Conservation (phyloP, 306 rosid species). For the Lathyrus oleraceus region DNA sequence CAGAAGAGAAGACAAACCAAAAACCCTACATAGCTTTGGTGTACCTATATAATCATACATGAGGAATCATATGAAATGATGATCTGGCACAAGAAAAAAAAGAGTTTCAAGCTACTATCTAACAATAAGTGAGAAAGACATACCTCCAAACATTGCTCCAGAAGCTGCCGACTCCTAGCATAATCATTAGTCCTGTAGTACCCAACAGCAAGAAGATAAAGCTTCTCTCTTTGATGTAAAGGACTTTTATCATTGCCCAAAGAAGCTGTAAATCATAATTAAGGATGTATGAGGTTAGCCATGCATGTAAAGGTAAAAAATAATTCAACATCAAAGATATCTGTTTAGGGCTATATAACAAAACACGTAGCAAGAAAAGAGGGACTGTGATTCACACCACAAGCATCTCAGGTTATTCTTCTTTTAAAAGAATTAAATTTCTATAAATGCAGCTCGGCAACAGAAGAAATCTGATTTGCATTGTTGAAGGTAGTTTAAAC, state of each 20-base stretch:
- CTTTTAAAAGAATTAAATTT: not conserved
- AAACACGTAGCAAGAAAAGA: slow-evolving; percentile 20
- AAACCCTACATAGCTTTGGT: slow-evolving; percentile 5
- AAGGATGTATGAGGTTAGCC: slow-evolving; percentile 25
- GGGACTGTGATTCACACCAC: not conserved
- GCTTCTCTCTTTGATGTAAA: slow-evolving; percentile 68
- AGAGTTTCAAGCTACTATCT: not conserved
- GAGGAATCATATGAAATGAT: slow-evolving; percentile 14
- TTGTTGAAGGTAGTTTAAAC: slow-evolving; percentile 31
- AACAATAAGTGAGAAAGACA: slow-evolving; percentile 22
- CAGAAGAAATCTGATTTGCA: slow-evolving; percentile 29
- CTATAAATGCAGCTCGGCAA: slow-evolving; percentile 3
- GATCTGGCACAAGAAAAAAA: slow-evolving; percentile 4
- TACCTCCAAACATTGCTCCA: slow-evolving; percentile 74
- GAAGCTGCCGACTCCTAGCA: slow-evolving; percentile 66
- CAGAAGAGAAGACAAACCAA: slow-evolving; percentile 14
- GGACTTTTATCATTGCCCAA: slow-evolving; percentile 47
- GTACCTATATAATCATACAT: slow-evolving; percentile 3
- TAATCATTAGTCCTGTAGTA: slow-evolving; percentile 70
- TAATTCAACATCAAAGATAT: slow-evolving; percentile 15
- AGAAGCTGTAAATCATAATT: slow-evolving; percentile 61
- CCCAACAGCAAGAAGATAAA: slow-evolving; percentile 91
- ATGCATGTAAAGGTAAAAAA: slow-evolving; percentile 11
- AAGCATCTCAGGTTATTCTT: slow-evolving; percentile 9
- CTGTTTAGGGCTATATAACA: not conserved